Percentiles rank a stretch among this genome's conserved stretches.
Evolutionary conservation across 202 grass and related monocot species (phyloP).

Genomic region (Zoysia matrella): DNA sequence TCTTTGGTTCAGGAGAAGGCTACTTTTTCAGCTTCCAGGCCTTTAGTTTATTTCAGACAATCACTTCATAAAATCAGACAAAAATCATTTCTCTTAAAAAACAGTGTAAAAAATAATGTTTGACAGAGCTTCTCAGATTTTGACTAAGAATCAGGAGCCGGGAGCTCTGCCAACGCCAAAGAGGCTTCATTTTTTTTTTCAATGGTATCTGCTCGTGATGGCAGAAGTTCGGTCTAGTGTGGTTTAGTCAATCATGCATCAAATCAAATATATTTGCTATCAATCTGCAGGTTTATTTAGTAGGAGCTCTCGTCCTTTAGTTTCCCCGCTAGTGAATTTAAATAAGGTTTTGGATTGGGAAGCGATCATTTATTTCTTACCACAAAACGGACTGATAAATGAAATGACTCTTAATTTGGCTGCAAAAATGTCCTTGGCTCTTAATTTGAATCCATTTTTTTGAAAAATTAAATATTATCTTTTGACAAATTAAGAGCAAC

Average conservation of each 20-base stretch:
- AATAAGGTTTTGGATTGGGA: no score
- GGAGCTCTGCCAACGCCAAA: no score
- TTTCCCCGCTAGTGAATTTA: not conserved
- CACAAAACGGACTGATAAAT: not conserved
- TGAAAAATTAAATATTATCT: not conserved
- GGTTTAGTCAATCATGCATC: constrained; percentile 1
- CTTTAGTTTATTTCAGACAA: no score
- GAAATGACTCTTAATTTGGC: not conserved
- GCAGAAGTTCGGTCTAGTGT: constrained; percentile 2
- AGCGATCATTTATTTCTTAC: no score
- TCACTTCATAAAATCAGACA: no score
- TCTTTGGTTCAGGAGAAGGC: no score
- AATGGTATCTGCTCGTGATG: not conserved
- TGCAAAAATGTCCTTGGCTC: not conserved
- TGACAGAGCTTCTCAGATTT: no score
- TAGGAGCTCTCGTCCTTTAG: not conserved
- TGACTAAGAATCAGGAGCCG: not conserved
- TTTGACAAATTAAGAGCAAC: constrained; percentile 24
- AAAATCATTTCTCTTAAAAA: no score
- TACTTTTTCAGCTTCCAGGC: no score
- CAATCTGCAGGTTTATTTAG: not conserved
- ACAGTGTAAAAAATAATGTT: no score
- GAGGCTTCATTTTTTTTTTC: not conserved
- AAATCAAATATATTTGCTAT: not conserved
- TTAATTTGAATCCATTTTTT: not conserved